phyloP scores from a whole-genome alignment of 106 monocot genomes.

The Dioscorea zingiberensis region DNA sequence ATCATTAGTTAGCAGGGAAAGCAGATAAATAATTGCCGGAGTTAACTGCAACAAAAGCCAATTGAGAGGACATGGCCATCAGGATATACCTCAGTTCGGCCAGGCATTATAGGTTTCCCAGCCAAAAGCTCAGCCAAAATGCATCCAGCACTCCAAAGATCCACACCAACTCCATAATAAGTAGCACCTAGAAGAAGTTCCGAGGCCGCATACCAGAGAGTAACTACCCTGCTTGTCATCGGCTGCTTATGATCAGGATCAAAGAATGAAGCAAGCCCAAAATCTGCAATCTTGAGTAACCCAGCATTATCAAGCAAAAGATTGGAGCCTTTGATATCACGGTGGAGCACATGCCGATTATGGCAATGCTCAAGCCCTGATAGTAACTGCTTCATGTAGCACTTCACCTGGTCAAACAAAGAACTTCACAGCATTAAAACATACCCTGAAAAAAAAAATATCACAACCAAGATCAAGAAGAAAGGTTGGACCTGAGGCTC shows the following conservation, averaged over 20 bases:
- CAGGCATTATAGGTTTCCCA: constrained; percentile 43
- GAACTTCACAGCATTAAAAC: too few species aligned
- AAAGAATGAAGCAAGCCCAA: constrained; percentile 34
- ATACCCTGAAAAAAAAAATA: not conserved
- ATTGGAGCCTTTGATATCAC: constrained; percentile 44
- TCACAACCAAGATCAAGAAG: too few species aligned
- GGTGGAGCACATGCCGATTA: constrained; percentile 23
- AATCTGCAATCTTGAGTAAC: constrained; percentile 39
- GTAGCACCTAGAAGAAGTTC: constrained; percentile 37
- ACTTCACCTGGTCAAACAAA: constrained; percentile 30
- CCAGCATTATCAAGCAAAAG: constrained; percentile 34
- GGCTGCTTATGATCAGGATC: constrained; percentile 38
- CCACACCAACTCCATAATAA: constrained; percentile 36
- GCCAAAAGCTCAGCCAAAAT: constrained; percentile 42
- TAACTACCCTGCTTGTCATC: constrained; percentile 46
- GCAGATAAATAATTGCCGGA: too few species aligned
- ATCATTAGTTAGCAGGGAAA: too few species aligned
- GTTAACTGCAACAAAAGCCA: too few species aligned
- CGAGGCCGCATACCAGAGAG: constrained; percentile 37
- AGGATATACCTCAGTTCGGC: constrained; percentile 31
- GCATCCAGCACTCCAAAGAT: constrained; percentile 46
- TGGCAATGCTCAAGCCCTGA: constrained; percentile 43
- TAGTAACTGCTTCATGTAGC: constrained; percentile 37
- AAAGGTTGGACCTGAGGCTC: constrained; percentile 22
- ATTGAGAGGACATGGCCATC: too few species aligned